Evolutionary conservation across 257 asterid species (phyloP).

Genomic region (Solanum pennellii): DNA sequence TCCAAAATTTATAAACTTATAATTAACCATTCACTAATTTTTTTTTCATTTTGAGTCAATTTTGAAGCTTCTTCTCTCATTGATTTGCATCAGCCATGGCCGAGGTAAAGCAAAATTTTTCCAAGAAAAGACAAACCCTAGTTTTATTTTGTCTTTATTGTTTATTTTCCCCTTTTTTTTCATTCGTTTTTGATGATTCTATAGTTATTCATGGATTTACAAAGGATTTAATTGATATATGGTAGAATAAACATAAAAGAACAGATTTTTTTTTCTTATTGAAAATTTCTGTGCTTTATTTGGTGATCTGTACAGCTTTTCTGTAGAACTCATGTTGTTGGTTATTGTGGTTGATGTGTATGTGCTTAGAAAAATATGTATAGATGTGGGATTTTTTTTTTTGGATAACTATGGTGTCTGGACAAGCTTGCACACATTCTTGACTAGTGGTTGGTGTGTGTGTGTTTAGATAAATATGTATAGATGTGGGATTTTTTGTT

Average conservation of each 20-base stretch:
- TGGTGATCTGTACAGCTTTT: not conserved
- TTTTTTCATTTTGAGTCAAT: not conserved
- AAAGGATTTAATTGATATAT: not conserved
- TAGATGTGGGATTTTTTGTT: not conserved
- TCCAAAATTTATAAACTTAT: not conserved
- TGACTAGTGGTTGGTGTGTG: not conserved
- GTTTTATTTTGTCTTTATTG: not conserved
- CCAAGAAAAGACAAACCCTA: not conserved
- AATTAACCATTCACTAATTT: not conserved
- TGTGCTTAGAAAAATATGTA: not conserved
- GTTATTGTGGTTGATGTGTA: not conserved
- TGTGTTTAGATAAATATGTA: not conserved
- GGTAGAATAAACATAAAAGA: not conserved
- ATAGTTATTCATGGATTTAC: not conserved
- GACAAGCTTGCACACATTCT: not conserved
- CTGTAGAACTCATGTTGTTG: not conserved
- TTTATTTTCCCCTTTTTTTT: not conserved
- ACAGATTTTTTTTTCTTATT: not conserved
- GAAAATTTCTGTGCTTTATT: not conserved
- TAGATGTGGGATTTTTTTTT: not conserved
- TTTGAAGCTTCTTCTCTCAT: not conserved
- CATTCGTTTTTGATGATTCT: not conserved
- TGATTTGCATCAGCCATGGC: slow-evolving; percentile 3
- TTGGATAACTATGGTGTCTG: not conserved
- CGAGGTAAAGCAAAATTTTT: not conserved